A percentile compares a stretch with the other conserved stretches of the same genome.
Evolutionary conservation across 1,284 basidiomycete species (phyloP).

Genomic region (Ceratobasidium sp.): DNA sequence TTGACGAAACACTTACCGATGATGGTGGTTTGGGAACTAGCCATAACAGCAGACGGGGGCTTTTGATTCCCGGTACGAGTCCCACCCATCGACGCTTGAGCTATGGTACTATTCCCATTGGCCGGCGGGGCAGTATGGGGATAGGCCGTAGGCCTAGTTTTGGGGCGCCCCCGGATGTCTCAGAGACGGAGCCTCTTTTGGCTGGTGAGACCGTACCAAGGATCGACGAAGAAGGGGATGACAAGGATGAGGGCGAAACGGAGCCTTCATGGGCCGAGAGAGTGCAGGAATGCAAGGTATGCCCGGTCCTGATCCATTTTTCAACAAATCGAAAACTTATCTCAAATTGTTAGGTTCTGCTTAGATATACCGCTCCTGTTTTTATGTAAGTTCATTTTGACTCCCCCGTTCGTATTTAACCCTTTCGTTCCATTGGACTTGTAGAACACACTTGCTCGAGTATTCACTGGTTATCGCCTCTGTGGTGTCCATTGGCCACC

Average conservation of each 20-base stretch:
- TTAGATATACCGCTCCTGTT: conserved; percentile 76
- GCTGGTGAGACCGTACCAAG: conserved; percentile 27
- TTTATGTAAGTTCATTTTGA: conserved; percentile 65
- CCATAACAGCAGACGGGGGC: too few relatives aligned
- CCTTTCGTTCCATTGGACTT: background rate
- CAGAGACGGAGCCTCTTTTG: conserved; percentile 43
- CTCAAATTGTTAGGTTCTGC: conserved; percentile 54
- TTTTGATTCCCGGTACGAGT: too few relatives aligned
- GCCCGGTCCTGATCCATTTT: background rate
- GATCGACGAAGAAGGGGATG: conserved; percentile 44
- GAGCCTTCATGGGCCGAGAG: conserved; percentile 43
- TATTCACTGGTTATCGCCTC: conserved; percentile 80
- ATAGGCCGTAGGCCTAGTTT: too few relatives aligned
- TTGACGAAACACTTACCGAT: background rate
- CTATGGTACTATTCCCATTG: conserved; percentile 43
- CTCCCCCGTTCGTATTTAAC: background rate
- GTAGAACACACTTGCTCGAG: conserved; percentile 79
- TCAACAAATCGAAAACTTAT: background rate
- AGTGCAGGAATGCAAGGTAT: conserved; percentile 38
- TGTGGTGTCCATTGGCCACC: conserved; percentile 86
- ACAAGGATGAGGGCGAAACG: conserved; percentile 27
- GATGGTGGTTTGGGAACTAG: conserved; percentile 16
- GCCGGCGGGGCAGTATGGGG: conserved; percentile 27
- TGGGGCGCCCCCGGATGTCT: conserved; percentile 22
- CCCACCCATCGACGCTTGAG: conserved; percentile 30